A percentile compares a stretch with the other conserved stretches of the same genome.
Evolutionary conservation across 2,329 filamentous ascomycete species (phyloP).

Genomic region (Neopestalotiopsis rosae): DNA sequence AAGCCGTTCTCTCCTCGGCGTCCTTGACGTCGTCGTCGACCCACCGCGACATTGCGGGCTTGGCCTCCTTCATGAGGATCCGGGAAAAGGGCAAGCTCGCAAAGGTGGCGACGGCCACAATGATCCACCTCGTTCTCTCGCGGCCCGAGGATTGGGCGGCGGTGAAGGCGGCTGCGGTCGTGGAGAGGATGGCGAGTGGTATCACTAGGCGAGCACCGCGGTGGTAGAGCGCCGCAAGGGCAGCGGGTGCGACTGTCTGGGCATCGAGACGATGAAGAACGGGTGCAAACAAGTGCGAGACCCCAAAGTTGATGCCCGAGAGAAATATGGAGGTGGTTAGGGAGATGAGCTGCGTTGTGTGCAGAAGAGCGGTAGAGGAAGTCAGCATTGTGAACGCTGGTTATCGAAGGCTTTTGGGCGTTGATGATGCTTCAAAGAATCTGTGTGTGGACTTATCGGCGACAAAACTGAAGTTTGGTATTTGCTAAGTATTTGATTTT

Average conservation of each 20-base stretch:
- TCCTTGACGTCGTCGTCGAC: neutral
- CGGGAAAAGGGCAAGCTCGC: constrained; percentile 4
- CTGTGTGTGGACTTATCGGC: neutral
- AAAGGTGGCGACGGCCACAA: neutral
- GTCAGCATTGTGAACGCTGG: neutral
- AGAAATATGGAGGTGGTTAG: constrained; percentile 16
- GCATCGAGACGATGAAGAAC: neutral
- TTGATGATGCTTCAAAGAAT: neutral
- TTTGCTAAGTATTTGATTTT: neutral
- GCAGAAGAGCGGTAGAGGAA: neutral
- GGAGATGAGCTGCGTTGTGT: constrained; percentile 10
- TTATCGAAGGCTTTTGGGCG: neutral
- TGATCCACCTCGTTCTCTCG: constrained; percentile 3
- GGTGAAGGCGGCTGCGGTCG: neutral
- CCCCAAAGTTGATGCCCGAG: constrained; percentile 11
- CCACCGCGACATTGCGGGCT: neutral
- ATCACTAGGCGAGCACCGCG: neutral
- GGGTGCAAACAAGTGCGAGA: constrained; percentile 5
- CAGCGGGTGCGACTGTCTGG: neutral
- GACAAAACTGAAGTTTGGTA: neutral
- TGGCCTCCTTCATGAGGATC: constrained; percentile 7
- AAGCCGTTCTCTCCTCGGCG: neutral
- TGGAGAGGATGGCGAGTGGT: constrained; percentile 11
- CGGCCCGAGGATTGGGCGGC: neutral
- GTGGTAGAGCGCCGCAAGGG: constrained; percentile 9